phyloP scores from a whole-genome alignment of 2,329 filamentous ascomycete genomes.

The Aspergillus phoenicis region DNA sequence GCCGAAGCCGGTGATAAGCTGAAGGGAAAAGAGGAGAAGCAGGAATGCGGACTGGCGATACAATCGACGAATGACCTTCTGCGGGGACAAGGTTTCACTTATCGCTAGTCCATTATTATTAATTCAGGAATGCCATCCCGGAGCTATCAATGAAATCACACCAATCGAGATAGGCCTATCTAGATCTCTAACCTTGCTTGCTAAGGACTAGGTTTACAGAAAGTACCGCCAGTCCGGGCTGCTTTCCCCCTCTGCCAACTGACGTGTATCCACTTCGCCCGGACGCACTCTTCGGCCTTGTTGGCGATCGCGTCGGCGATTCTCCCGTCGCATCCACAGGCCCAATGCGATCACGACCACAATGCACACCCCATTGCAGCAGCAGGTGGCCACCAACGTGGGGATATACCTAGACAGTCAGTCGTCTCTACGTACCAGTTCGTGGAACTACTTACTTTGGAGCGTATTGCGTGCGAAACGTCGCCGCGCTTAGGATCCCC shows the following conservation, averaged over 20 bases:
- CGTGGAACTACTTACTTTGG: slow-evolving; percentile 35
- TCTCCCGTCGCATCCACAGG: slow-evolving; percentile 51
- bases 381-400: slow-evolving; percentile 49
- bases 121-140: neutral
- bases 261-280: slow-evolving; percentile 44
- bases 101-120: neutral
- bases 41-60: no score
- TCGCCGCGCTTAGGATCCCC: slow-evolving; percentile 49
- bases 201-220: slow-evolving; percentile 11
- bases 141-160: neutral
- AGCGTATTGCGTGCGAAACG: slow-evolving; percentile 52
- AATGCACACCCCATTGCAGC: slow-evolving; percentile 49
- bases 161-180: neutral
- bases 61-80: slow-evolving; percentile 1
- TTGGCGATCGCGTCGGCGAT: slow-evolving; percentile 42
- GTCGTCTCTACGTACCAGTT: neutral
- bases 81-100: slow-evolving; percentile 7
- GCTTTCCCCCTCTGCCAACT: slow-evolving; percentile 43
- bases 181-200: neutral
- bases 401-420: slow-evolving; percentile 43
- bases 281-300: slow-evolving; percentile 40
- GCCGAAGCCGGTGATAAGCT: slow-evolving; percentile 4
- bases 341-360: slow-evolving; percentile 43
- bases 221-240: slow-evolving; percentile 41
- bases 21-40: neutral